Evolutionary conservation across 352 stramenopile genomes (phyloP).

Genomic region (Globisporangium nagaii): DNA sequence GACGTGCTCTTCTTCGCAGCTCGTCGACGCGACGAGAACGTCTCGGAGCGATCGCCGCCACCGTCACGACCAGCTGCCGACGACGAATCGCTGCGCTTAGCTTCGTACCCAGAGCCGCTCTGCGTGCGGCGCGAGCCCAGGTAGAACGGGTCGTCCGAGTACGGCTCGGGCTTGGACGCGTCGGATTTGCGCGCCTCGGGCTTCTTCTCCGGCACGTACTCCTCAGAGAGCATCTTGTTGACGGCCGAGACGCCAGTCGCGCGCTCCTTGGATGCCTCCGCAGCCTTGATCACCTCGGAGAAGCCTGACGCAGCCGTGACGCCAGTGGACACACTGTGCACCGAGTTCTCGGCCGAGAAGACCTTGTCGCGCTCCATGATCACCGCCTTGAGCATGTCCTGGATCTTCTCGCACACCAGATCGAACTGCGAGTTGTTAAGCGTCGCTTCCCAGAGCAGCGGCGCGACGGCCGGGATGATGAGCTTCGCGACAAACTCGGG

Average conservation of each 20-base stretch:
- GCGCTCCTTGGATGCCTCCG: conserved; percentile 58
- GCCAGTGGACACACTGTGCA: conserved; percentile 51
- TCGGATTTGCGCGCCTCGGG: conserved; percentile 13
- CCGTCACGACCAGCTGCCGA: conserved; percentile 12
- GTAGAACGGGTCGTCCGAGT: conserved; percentile 78
- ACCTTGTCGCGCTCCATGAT: conserved; percentile 78
- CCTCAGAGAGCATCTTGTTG: conserved; percentile 77
- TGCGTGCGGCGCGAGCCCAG: conserved; percentile 50
- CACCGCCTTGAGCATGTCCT: conserved; percentile 86
- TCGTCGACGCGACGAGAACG: conserved; percentile 61
- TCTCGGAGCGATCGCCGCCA: conserved; percentile 49
- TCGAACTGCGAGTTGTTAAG: conserved; percentile 84
- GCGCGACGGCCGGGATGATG: conserved; percentile 75
- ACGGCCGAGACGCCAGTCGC: conserved; percentile 57
- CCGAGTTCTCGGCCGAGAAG: conserved; percentile 64
- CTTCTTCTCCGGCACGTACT: conserved; percentile 62
- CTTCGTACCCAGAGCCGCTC: conserved; percentile 29
- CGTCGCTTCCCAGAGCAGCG: conserved; percentile 71
- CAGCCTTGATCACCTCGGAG: conserved; percentile 57
- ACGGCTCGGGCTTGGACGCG: conserved; percentile 45
- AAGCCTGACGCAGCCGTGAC: conserved; percentile 63
- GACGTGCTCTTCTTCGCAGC: conserved; percentile 62
- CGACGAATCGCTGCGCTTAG: conserved; percentile 5
- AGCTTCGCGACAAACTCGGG: conserved; percentile 80
- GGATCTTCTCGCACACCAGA: conserved; percentile 81